Conservation (phyloP, 345 rosid genomes). For the Lepidium sativum region DNA sequence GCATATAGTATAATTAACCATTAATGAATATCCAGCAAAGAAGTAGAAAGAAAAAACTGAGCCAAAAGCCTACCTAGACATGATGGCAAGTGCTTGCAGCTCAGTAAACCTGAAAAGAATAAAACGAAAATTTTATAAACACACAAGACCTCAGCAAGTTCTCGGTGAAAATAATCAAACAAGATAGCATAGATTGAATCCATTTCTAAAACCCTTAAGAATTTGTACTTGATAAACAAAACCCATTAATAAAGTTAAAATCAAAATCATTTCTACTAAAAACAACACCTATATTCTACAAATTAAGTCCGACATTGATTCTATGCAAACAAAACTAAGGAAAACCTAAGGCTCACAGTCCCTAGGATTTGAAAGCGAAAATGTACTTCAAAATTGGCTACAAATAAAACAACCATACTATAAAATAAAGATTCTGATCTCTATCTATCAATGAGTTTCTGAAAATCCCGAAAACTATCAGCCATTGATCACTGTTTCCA, state of each 20-base stretch:
- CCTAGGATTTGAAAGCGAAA: not conserved
- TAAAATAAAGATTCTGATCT: not conserved
- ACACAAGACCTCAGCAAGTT: too few species aligned
- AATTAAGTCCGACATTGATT: constrained; percentile 7
- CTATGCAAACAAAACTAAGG: not conserved
- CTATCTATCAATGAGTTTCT: not conserved
- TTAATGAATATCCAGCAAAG: not conserved
- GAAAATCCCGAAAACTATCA: not conserved
- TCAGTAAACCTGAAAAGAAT: constrained; percentile 4
- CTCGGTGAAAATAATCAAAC: not conserved
- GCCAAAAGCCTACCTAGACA: constrained; percentile 25
- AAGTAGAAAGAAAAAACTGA: not conserved
- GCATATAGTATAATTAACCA: not conserved
- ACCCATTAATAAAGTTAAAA: not conserved
- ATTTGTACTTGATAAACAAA: not conserved
- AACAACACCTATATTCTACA: not conserved
- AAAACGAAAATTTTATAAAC: not conserved
- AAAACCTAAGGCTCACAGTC: not conserved
- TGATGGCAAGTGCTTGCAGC: constrained; percentile 14
- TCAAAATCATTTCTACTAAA: not conserved
- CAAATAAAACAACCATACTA: not conserved
- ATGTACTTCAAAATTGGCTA: not conserved
- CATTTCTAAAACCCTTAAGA: constrained; percentile 15
- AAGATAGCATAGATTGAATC: not conserved
- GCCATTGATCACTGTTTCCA: not conserved